Percentiles rank a stretch among this genome's conserved stretches.
Conservation (phyloP, 2,329 filamentous ascomycete genomes). For the Fusarium duplospermum region DNA sequence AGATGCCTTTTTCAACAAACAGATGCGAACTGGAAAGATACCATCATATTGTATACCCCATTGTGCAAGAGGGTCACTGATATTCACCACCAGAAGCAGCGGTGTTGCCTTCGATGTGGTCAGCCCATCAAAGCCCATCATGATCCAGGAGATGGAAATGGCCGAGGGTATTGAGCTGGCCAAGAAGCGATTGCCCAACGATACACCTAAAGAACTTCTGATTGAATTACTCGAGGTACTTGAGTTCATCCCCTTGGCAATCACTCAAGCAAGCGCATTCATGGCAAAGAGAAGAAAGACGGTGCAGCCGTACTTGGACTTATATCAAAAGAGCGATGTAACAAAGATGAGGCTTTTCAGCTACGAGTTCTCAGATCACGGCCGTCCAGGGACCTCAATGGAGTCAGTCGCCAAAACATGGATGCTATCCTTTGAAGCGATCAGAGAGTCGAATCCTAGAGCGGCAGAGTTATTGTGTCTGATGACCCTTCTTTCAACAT, state of each 20-base stretch:
- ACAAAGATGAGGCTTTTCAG: not conserved
- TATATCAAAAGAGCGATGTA: not conserved
- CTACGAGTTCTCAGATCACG: constrained; percentile 1
- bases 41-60: not conserved
- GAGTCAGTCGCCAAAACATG: not conserved
- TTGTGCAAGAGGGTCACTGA: not conserved
- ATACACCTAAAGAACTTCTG: not conserved
- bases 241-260: not conserved
- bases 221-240: not conserved
- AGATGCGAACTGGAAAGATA: not conserved
- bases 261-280: not conserved
- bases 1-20: not conserved
- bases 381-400: not conserved
- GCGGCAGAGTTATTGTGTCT: not conserved
- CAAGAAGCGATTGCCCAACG: not conserved
- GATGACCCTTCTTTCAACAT: not conserved
- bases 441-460: not conserved
- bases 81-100: not conserved
- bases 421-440: not conserved
- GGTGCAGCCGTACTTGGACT: not conserved
- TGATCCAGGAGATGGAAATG: not conserved
- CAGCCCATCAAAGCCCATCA: not conserved
- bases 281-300: not conserved
- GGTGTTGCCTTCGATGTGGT: not conserved
- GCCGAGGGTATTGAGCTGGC: not conserved